These are phyloP conservation scores for Schizosaccharomyces lindneri DNA, from an alignment of 805 yeast genomes.

Conservation along the genomic window DNA sequence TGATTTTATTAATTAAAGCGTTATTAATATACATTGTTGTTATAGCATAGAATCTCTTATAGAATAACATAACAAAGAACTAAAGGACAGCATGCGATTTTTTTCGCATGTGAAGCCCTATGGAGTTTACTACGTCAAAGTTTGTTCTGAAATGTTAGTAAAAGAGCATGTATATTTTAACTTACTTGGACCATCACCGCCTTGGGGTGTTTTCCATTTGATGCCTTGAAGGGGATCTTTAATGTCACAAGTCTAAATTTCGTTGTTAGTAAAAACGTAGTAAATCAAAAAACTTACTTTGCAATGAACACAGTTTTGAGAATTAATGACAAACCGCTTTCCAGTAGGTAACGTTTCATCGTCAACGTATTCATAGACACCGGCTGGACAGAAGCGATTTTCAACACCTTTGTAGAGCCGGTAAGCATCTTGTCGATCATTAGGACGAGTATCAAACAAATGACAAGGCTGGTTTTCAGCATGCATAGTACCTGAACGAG, in stretches of 20 bases:
- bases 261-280: no score
- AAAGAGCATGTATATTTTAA: no score
- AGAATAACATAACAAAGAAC: no score
- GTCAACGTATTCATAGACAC: constrained; percentile 80
- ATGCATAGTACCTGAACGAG: constrained; percentile 88
- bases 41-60: no score
- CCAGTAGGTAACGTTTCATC: constrained; percentile 34
- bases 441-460: constrained; percentile 21
- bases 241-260: constrained; percentile 49
- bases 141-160: no score
- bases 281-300: constrained; percentile 21
- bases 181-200: constrained; percentile 72
- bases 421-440: constrained; percentile 45
- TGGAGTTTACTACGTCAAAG: no score
- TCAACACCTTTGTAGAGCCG: constrained; percentile 72
- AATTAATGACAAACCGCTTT: constrained; percentile 72
- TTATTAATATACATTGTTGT: no score
- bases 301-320: constrained; percentile 95
- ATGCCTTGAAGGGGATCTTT: constrained; percentile 89
- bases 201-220: constrained; percentile 93
- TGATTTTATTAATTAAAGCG: no score
- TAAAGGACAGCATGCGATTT: no score
- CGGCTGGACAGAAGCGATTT: constrained; percentile 89
- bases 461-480: constrained; percentile 87
- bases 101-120: no score